Percentiles rank a stretch among this genome's conserved stretches.
phyloP scores from a whole-genome alignment of 768 basidiomycete species.

The Psilocybe cubensis region DNA sequence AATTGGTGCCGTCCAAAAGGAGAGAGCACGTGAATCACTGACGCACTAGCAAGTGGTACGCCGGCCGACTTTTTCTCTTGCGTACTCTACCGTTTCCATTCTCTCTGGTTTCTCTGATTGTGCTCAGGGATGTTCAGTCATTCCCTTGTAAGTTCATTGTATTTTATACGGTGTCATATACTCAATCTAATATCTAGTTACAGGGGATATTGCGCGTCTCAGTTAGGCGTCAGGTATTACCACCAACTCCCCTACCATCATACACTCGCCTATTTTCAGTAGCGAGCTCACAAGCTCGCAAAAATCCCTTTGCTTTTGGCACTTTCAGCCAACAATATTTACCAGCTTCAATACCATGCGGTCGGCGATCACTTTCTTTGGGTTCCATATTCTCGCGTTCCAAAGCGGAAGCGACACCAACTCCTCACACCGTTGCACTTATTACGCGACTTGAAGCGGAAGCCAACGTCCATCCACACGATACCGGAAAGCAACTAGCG shows the following conservation, averaged over 20 bases:
- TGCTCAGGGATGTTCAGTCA: slow-evolving; percentile 29
- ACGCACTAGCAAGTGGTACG: slow-evolving; percentile 8
- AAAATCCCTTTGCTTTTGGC: slow-evolving; percentile 9
- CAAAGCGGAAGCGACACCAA: slow-evolving; percentile 48
- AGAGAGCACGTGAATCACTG: slow-evolving; percentile 21
- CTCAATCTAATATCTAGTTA: slow-evolving; percentile 30
- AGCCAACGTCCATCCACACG: slow-evolving; percentile 73
- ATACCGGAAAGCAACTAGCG: slow-evolving; percentile 70
- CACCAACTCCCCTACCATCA: slow-evolving; percentile 19
- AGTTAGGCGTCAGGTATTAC: slow-evolving; percentile 18
- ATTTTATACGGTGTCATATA: slow-evolving; percentile 8
- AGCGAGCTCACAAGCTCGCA: slow-evolving; percentile 13
- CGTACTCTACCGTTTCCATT: slow-evolving; percentile 6
- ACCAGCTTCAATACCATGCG: slow-evolving; percentile 11
- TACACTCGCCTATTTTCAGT: slow-evolving; percentile 20
- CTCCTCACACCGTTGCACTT: slow-evolving; percentile 67
- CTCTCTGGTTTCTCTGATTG: neutral
- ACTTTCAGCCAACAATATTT: slow-evolving; percentile 9
- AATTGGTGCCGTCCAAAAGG: slow-evolving; percentile 9
- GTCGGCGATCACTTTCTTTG: slow-evolving; percentile 37
- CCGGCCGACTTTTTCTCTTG: slow-evolving; percentile 7
- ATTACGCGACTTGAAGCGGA: slow-evolving; percentile 79
- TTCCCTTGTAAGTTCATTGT: slow-evolving; percentile 25
- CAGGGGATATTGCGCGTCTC: slow-evolving; percentile 41
- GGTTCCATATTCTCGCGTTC: slow-evolving; percentile 52